Evolutionary conservation across 1,139 yeast species (phyloP), one percentile per base, ranked within the genome.

Genomic region (Debaryomyces robertsiae): DNA sequence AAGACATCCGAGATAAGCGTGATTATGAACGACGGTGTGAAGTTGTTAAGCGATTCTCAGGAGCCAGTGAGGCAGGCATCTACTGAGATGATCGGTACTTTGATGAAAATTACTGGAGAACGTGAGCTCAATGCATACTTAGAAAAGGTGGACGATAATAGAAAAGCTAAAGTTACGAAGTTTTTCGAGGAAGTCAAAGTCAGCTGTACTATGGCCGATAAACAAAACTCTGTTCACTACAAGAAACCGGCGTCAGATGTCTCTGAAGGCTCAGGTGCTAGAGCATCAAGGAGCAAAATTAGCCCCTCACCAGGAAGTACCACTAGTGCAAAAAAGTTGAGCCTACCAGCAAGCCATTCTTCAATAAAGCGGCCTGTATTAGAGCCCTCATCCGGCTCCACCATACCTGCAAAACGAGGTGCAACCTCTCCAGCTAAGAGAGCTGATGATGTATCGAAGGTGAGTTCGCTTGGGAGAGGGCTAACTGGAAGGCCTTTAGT

Each of bases 41-140:
- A 84, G 54, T 67, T 88, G 14, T 75, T 90, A 29, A 72, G 79
- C 39, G 98, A 93, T 49, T 83, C 95, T 0, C 89, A 85, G 57
- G 95, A 89, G 44, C 89, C 94, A 1, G 84, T 89, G 1, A 78
- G 98, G 57, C 79, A 83, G 41, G 82, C 84, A 1, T 85, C 93
- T 0, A 84, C 91, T 29, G 90, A 84, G 54, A 73, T 84, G 54
- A 76, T 90, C 34, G 98, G 97, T 4, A 81, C 86, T 0, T 64
- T 91, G 44, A 84, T 88, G 86, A 88, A 87, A 60, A 76, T 90
- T 13, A 75, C 81, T 5, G 96, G 96, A 0, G 86, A 81, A 53
- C 69, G 93, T 39, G 84, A 80, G 39, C 65, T 90, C 50, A 78
- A 67, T 36, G 69, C 75, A 7, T 75, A 71, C 41, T 60, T 90